Percentiles rank a stretch among this genome's conserved stretches.
Evolutionary conservation across 257 asterid genomes (phyloP).

Genomic region (Petrea volubilis): DNA sequence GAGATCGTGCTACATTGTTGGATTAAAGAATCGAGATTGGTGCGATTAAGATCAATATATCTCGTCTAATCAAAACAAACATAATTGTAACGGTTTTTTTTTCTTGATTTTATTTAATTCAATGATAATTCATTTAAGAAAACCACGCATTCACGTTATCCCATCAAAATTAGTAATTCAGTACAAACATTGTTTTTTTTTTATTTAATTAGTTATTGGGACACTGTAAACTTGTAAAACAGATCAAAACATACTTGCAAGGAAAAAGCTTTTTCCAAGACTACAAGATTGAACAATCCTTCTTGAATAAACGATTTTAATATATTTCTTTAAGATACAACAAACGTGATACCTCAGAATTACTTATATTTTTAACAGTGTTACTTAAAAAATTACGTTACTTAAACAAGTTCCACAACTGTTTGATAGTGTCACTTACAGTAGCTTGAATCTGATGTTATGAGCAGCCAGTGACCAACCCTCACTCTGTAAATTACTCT

Average conservation of each 20-base stretch:
- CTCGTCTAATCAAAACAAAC: conserved; percentile 6
- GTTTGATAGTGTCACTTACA: neutral
- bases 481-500: too few relatives aligned
- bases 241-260: conserved; percentile 3
- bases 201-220: neutral
- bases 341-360: too few relatives aligned
- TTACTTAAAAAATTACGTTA: too few relatives aligned
- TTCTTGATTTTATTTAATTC: neutral
- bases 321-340: too few relatives aligned
- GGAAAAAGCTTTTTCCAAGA: neutral
- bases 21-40: neutral
- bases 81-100: neutral
- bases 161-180: neutral
- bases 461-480: too few relatives aligned
- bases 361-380: too few relatives aligned
- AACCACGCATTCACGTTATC: neutral
- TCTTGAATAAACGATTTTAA: too few relatives aligned
- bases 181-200: too few relatives aligned
- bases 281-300: too few relatives aligned
- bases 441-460: too few relatives aligned
- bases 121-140: neutral
- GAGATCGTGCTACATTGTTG: conserved; percentile 26
- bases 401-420: neutral
- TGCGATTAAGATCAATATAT: neutral
- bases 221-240: neutral